Conservation (phyloP, 108 stramenopile genomes). For the Skeletonema grethae region DNA sequence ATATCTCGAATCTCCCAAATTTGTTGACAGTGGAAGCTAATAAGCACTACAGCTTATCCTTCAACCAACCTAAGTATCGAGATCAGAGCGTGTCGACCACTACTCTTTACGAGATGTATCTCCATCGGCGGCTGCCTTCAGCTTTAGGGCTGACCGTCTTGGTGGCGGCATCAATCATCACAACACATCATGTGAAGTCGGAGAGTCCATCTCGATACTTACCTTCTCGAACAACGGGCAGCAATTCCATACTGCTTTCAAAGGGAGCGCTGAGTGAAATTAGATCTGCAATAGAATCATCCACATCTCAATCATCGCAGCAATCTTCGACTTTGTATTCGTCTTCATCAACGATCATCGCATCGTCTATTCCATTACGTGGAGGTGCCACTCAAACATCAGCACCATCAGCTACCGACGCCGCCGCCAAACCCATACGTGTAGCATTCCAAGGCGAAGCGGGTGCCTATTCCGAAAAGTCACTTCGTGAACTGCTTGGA, state of each 20-base stretch:
- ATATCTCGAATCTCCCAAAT: too few species aligned
- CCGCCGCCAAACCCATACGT: slow-evolving; percentile 48
- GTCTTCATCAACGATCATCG: slow-evolving; percentile 5
- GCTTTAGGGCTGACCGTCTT: background rate
- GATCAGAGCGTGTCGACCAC: background rate
- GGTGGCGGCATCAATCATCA: background rate
- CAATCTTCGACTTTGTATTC: background rate
- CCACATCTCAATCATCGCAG: background rate
- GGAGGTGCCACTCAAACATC: slow-evolving; percentile 2
- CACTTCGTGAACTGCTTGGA: slow-evolving; percentile 90
- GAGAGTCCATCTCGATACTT: slow-evolving; percentile 9
- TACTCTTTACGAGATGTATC: background rate
- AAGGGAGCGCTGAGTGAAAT: slow-evolving; percentile 32
- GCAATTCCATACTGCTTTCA: slow-evolving; percentile 5
- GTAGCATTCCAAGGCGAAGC: slow-evolving; percentile 97
- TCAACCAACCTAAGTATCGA: too few species aligned
- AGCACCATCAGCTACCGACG: background rate
- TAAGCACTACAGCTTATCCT: too few species aligned
- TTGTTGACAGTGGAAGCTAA: too few species aligned
- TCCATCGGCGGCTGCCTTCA: slow-evolving; percentile 3
- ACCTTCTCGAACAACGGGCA: slow-evolving; percentile 8
- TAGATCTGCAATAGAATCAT: slow-evolving; percentile 26
- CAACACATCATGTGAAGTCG: background rate
- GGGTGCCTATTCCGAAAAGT: slow-evolving; percentile 97
- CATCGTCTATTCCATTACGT: background rate